Evolutionary conservation across 768 basidiomycete species (phyloP).

Genomic region (Leccinum subgranulosum): DNA sequence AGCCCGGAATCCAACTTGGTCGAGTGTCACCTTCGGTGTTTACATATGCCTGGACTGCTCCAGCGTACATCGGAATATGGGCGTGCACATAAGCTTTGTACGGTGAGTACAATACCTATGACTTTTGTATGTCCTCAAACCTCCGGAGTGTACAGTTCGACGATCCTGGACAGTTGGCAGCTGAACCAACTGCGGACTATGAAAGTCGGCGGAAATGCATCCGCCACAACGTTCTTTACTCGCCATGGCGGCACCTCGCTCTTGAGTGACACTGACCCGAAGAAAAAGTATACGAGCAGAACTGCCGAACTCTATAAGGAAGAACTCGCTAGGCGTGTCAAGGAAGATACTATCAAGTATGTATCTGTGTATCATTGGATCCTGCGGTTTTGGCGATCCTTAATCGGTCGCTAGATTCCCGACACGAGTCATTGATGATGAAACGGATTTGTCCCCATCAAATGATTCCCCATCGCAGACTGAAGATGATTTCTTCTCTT

Average conservation of each 20-base stretch:
- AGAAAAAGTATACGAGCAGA: conserved; percentile 86
- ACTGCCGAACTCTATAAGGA: conserved; percentile 90
- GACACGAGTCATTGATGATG: conserved; percentile 76
- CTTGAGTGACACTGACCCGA: conserved; percentile 69
- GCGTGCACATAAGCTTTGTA: conserved; percentile 97
- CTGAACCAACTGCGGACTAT: conserved; percentile 87
- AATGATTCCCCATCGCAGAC: conserved; percentile 41
- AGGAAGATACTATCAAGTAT: conserved; percentile 70
- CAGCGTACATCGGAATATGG: conserved; percentile 91
- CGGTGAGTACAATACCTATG: conserved; percentile 49
- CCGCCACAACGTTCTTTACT: conserved; percentile 84
- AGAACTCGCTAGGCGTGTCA: conserved; percentile 76
- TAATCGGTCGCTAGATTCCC: conserved; percentile 56
- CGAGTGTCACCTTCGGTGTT: conserved; percentile 92
- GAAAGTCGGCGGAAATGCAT: conserved; percentile 93
- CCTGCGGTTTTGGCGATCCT: not conserved
- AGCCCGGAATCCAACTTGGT: conserved; percentile 97
- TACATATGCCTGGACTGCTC: conserved; percentile 99
- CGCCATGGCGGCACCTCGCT: conserved; percentile 79
- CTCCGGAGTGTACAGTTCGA: conserved; percentile 60
- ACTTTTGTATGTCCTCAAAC: conserved; percentile 6
- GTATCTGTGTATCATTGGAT: conserved; percentile 18
- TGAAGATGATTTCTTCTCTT: conserved; percentile 95
- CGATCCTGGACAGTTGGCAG: conserved; percentile 95
- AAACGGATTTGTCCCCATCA: conserved; percentile 49